Conservation (phyloP, 192 early-diverging fungal species). For the Spizellomyces sp. region DNA sequence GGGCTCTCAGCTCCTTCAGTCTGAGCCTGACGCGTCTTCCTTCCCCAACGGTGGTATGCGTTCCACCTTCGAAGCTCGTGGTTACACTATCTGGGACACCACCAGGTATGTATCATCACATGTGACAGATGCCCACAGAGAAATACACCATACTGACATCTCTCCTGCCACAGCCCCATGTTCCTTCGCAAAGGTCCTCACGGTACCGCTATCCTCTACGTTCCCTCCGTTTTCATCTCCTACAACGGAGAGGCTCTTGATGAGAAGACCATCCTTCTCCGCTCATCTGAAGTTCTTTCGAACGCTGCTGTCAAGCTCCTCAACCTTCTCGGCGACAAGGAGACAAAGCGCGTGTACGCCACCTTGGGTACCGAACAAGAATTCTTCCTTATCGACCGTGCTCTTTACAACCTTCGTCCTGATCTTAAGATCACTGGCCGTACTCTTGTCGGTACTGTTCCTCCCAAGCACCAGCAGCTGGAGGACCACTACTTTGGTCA, state of each 20-base stretch:
- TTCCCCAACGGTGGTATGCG: slow-evolving; percentile 99
- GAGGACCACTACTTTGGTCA: slow-evolving; percentile 99
- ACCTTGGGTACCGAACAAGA: slow-evolving; percentile 98
- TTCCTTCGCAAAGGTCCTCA: slow-evolving; percentile 92
- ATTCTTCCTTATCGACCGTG: slow-evolving; percentile 98
- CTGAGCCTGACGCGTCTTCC: slow-evolving; percentile 98
- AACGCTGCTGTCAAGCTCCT: slow-evolving; percentile 80
- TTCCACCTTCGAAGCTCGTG: slow-evolving; percentile 98
- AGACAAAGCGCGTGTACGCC: slow-evolving; percentile 81
- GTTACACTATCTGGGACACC: slow-evolving; percentile 99
- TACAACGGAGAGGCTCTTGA: slow-evolving; percentile 99
- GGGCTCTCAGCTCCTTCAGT: slow-evolving; percentile 94
- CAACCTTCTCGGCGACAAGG: slow-evolving; percentile 74
- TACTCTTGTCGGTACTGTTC: slow-evolving; percentile 89
- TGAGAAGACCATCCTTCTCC: slow-evolving; percentile 96
- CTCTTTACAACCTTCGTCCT: slow-evolving; percentile 88
- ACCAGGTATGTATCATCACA: slow-evolving; percentile 42
- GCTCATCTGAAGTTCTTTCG: slow-evolving; percentile 86
- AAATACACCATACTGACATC: slow-evolving; percentile 1
- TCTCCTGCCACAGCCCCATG: slow-evolving; percentile 73
- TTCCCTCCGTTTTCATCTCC: slow-evolving; percentile 98
- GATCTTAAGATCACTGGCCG: slow-evolving; percentile 97
- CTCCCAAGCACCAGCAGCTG: slow-evolving; percentile 98
- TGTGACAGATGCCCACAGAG: neutral
- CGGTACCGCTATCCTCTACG: slow-evolving; percentile 90